phyloP scores from a whole-genome alignment of 805 yeast genomes.

The Candida ovalis region DNA sequence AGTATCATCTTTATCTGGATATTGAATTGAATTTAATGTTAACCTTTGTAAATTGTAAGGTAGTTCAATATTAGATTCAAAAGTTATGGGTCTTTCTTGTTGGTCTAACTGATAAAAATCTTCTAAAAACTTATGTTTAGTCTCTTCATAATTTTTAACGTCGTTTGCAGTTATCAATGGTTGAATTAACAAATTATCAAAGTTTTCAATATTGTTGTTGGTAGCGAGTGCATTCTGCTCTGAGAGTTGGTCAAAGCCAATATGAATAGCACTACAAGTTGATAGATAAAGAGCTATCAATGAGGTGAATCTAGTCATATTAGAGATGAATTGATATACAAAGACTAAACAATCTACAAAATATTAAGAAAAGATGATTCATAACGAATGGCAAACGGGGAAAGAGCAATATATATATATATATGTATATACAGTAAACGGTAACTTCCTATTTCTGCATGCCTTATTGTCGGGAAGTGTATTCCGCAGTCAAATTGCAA shows the following conservation, averaged over 20 bases:
- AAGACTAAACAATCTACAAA: too few species aligned
- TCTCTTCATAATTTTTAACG: conserved; percentile 9
- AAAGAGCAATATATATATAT: too few species aligned
- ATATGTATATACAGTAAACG: too few species aligned
- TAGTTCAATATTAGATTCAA: conserved; percentile 8
- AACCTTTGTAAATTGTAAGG: conserved; percentile 9
- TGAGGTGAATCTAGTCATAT: too few species aligned
- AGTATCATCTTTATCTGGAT: conserved; percentile 20
- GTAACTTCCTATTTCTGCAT: not conserved
- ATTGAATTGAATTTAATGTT: conserved; percentile 5
- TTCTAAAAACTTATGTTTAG: conserved; percentile 17
- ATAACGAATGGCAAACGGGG: too few species aligned
- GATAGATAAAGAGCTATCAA: too few species aligned
- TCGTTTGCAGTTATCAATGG: conserved; percentile 2
- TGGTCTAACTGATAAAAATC: conserved; percentile 16
- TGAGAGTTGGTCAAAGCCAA: not conserved
- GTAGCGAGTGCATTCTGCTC: not conserved
- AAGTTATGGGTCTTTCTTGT: conserved; percentile 2
- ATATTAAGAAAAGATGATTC: too few species aligned
- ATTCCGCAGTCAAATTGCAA: not conserved
- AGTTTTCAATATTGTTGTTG: too few species aligned
- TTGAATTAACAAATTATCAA: not conserved
- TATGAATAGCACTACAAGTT: not conserved
- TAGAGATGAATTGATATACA: too few species aligned
- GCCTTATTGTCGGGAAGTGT: not conserved